These are phyloP conservation scores for Cyathus striatus DNA, from an alignment of 768 basidiomycete genomes.

Conservation along the genomic window DNA sequence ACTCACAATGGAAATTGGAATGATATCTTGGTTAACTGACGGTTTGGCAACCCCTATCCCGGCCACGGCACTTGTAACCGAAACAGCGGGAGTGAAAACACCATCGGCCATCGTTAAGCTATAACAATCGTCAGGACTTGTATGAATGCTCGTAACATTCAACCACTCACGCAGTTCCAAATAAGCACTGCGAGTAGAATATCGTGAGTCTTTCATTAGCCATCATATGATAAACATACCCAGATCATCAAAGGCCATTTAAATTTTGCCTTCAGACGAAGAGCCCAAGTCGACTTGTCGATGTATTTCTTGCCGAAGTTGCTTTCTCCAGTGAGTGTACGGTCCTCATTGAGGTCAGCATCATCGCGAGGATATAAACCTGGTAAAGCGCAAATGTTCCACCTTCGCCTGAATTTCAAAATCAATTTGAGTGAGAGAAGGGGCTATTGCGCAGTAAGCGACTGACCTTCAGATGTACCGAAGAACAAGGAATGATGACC, in stretches of 20 bases:
- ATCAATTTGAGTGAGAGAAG: conserved; percentile 1
- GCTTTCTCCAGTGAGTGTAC: conserved; percentile 49
- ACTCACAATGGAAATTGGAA: conserved; percentile 56
- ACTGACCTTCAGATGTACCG: conserved; percentile 42
- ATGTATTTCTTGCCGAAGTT: conserved; percentile 9
- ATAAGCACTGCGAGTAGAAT: conserved; percentile 36
- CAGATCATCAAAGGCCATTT: conserved; percentile 52
- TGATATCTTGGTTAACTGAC: conserved; percentile 37
- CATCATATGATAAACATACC: conserved; percentile 26
- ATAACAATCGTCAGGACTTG: too few relatives aligned
- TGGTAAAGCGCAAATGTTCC: conserved; percentile 63
- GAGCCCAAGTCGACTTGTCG: conserved; percentile 5
- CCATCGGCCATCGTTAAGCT: conserved; percentile 66
- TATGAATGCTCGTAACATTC: too few relatives aligned
- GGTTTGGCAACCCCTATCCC: conserved; percentile 64
- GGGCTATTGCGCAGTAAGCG: background rate
- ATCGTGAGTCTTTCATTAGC: background rate
- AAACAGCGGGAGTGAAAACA: conserved; percentile 64
- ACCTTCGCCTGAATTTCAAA: conserved; percentile 47
- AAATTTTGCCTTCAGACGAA: conserved; percentile 17
- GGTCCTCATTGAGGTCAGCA: conserved; percentile 40
- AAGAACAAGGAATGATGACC: conserved; percentile 39
- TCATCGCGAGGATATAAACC: conserved; percentile 50
- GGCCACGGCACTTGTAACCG: conserved; percentile 60
- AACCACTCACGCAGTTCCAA: conserved; percentile 47